Evolutionary conservation across 176 grass and related monocot genomes (phyloP), one percentile per base, ranked within the genome.

Genomic region (Areca catechu): DNA sequence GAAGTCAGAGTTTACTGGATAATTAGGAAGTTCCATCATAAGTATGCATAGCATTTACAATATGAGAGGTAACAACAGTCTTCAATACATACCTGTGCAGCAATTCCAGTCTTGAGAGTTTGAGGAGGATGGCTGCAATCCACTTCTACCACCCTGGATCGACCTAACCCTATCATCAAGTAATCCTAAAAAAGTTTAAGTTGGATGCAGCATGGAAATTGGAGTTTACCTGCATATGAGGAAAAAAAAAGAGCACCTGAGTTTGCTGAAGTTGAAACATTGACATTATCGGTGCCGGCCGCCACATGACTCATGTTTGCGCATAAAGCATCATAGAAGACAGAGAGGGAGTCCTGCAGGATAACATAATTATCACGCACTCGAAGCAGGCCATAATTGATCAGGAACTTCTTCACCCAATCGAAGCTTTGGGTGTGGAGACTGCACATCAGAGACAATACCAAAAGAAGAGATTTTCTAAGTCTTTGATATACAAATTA

Each of bases 361-460:
- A 89, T 12, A 14, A 61, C 17, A 51, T 34, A 68, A 0, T 76
- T 73, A 19, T 16, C 49, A 5, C 2, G 20, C 0, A 68, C 57
- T 56, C 66, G 77, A 25, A 47, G 48, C n/a, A 53, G 27, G 0
- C 61, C 73, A 37, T 89, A 84, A 0, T 65, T 61, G 2, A 51
- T 20, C 15, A 89, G 74, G 53, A 71, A 84, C 3, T 65, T 28
- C 70, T 77, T 81, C 16, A 84, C 74, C 66, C 74, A 78, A 19
- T 56, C 62, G 21, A 71, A 71, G 49, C 63, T 67, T 53, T 30
- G 74, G 5, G 23, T 50, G 12, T 22, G 74, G 27, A 89, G 71
- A 69, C 86, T 89, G 43, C 0, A 6, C 15, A 56, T 58, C 54
- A 18, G 34, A 54, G 3, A 34, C 19, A 52, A 52, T 43, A 15